Base-by-base conservation (phyloP, 768 basidiomycete genomes). In the Kwoniella shandongensis region DNA sequence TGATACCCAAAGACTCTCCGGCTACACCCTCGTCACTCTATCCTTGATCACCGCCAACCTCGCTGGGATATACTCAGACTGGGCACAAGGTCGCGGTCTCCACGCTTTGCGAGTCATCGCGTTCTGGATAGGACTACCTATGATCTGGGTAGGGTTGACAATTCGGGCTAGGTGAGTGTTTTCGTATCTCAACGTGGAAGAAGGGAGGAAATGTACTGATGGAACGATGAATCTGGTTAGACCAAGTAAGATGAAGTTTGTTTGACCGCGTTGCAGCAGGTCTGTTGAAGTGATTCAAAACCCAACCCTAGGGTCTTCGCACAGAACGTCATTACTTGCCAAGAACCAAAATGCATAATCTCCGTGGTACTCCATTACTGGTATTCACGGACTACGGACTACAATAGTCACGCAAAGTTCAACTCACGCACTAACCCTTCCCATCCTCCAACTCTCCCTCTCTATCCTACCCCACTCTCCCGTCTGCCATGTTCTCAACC, bases 11-110 rank as follows among this genome's bases (percentile, higher is more conserved):
- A 86, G 88, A 61, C 59, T 86, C 17, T 88, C 87, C 0, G 90
- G 90, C 8, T 91, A 91, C 63, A 44, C 85, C 17, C 73, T 91
- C 11, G 83, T 88, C 51, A 80, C 84, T 0, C 59, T 83, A 4
- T 72, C 88, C 30, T 67, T 91, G 32, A 72, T 83, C 38, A 87
- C 87, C 0, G 81, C 83, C 2, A 78, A 88, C 66, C 79, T 91
- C 1, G 89, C 85, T 11, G 89, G 89, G 1, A 83, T 77, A 2
- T 84, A 84, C 81, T 88, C 88, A 2, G 54, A 65, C 41, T 91
- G 86, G 87, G 62, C 69, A 2, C 45, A 67, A 4, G 62, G 59
- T 7, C 25, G 60, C 22, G 64, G 59, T n/a, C 56, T 61, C 25
- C 35, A 26, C 41, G 59, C 38, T n/a, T 20, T 69, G 20, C 47